Base-by-base conservation (phyloP, 345 rosid genomes). In the Trapa bicornis region DNA sequence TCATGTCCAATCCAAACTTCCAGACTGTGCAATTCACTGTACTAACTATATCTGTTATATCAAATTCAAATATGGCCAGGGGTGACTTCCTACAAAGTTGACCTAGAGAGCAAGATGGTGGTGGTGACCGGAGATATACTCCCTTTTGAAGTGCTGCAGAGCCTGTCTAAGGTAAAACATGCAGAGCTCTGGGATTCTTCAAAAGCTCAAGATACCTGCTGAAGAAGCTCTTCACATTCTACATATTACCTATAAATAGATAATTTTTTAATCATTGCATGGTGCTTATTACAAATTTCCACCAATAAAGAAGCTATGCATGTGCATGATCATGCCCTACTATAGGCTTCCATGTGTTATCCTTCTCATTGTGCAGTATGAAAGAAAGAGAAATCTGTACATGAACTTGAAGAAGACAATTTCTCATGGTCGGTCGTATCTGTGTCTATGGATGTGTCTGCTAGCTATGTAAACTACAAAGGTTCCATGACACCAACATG, bases 51-150 rank as follows among this genome's bases (percentile, higher is more conserved):
- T n/a, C 32, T 54, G 33, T n/a, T n/a, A 9, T 54, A 22, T 22
- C 29, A 22, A 22, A 22, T n/a, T 54, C 60, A 17, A 54, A 54
- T 54, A 35, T 54, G 45, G 65, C 75, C 83, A 92, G 96, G 98
- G 69, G 98, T 89, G 77, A 86, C 78, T 29, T 85, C 91, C 39
- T 92, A 83, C 84, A 89, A 85, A 71, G 92, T 92, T 71, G 94
- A 92, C 82, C 86, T 92, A 73, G 89, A 88, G 73, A 92, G 83
- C 93, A 88, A 92, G 80, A 86, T 80, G 82, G 97, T 88, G 66
- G 87, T 85, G 42, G 83, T 89, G 48, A 83, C 77, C 33, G 98
- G 98, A 62, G 91, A 92, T 80, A 80, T 92, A 74, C 64, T 82
- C 74, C 85, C 96, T 47, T 61, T 66, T 41, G 89, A 89, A 74